phyloP scores from a whole-genome alignment of 306 rosid genomes.

The Cyclanthera cordifolia region DNA sequence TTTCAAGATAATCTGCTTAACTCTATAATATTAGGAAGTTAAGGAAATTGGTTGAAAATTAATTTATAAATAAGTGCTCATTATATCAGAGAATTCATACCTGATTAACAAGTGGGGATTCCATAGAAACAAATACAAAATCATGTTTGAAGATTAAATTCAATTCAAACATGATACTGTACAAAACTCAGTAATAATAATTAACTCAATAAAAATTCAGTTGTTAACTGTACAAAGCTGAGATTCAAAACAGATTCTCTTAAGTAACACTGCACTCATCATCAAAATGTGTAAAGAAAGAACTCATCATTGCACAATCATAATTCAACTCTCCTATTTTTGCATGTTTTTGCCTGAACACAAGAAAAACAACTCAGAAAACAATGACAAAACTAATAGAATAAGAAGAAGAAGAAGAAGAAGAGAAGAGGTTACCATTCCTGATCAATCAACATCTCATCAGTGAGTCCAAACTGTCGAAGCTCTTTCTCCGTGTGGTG shows the following conservation, averaged over 20 bases:
- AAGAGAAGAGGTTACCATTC: slow-evolving; percentile 39
- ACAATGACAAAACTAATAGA: not conserved
- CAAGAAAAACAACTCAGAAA: slow-evolving; percentile 9
- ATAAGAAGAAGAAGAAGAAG: not conserved
- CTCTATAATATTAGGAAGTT: no score
- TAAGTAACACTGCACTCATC: slow-evolving; percentile 16
- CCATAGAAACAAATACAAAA: no score
- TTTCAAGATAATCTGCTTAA: no score
- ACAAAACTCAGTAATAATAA: no score
- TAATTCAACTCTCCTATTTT: slow-evolving; percentile 76
- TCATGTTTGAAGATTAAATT: no score
- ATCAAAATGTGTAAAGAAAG: slow-evolving; percentile 61
- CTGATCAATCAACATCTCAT: slow-evolving; percentile 73
- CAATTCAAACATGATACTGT: no score
- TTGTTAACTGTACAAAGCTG: not conserved
- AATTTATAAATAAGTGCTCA: no score
- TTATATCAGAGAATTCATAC: no score
- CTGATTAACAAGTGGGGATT: no score
- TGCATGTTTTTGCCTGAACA: slow-evolving; percentile 58
- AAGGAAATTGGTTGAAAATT: no score
- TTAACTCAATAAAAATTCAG: no score
- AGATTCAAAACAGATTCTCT: not conserved
- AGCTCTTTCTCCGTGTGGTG: slow-evolving; percentile 66
- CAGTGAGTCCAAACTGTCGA: slow-evolving; percentile 59
- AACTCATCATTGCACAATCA: slow-evolving; percentile 68